Percentiles rank a stretch among this genome's conserved stretches.
These are phyloP conservation scores for Zea luxurians DNA, from an alignment of 176 grass and related monocot genomes.

Conservation along the genomic window DNA sequence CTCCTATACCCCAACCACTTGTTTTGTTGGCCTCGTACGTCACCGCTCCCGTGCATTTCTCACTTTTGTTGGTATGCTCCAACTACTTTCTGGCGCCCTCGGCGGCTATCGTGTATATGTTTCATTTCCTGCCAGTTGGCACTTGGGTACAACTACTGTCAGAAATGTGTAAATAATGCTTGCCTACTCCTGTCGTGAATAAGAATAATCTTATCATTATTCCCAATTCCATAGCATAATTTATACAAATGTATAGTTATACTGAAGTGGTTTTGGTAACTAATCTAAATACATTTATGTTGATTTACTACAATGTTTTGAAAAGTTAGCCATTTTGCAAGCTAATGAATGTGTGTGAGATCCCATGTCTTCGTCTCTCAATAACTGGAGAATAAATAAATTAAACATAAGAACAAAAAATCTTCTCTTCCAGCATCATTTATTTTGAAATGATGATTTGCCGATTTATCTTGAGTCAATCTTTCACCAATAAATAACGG, in stretches of 20 bases:
- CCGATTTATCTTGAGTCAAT: background rate
- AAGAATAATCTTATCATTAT: constrained; percentile 22
- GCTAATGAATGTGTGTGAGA: background rate
- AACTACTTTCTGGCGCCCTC: constrained; percentile 37
- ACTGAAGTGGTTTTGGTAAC: background rate
- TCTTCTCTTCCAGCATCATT: background rate
- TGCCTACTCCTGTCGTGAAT: background rate
- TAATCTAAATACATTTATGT: background rate
- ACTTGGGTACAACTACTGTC: constrained; percentile 19
- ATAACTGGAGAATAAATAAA: background rate
- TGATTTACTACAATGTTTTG: background rate
- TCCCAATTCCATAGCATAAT: background rate
- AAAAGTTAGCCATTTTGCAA: background rate
- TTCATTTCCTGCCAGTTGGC: constrained; percentile 36
- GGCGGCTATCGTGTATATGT: constrained; percentile 7
- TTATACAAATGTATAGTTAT: background rate
- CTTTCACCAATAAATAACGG: background rate
- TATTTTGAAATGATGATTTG: background rate
- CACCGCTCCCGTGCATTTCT: constrained; percentile 32
- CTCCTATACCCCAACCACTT: constrained; percentile 42
- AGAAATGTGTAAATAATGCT: constrained; percentile 3
- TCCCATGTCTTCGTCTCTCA: constrained; percentile 9
- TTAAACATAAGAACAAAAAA: background rate
- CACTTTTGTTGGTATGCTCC: constrained; percentile 41
- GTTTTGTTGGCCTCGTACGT: constrained; percentile 6